Evolutionary conservation across 345 rosid species (phyloP).

Genomic region (Durio zibethinus): DNA sequence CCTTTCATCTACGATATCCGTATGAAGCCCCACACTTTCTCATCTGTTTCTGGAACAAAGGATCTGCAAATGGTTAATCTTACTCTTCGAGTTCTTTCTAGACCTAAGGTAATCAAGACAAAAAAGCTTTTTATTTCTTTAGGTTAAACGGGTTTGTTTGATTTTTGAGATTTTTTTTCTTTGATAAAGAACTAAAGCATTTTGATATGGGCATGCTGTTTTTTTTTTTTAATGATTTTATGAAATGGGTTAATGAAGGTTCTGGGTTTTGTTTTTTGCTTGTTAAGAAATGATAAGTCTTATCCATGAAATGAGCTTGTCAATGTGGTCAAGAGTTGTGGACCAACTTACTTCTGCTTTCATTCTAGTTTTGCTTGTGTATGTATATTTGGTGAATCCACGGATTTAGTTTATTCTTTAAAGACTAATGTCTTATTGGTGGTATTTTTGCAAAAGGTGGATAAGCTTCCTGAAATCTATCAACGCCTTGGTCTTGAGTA

Average conservation of each 20-base stretch:
- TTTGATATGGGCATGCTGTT: neutral
- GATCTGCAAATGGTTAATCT: constrained; percentile 99
- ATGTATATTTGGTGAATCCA: neutral
- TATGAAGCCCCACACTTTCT: constrained; percentile 90
- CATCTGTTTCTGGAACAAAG: constrained; percentile 91
- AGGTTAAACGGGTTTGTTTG: neutral
- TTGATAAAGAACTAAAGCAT: neutral
- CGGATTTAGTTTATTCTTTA: neutral
- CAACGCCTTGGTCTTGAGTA: constrained; percentile 89
- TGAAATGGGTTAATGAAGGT: neutral
- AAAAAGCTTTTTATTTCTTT: neutral
- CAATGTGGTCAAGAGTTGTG: neutral
- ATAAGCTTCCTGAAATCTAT: constrained; percentile 68
- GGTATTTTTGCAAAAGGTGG: constrained; percentile 35
- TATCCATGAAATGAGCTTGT: neutral
- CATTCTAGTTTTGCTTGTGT: neutral
- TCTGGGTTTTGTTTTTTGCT: neutral
- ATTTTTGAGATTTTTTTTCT: neutral
- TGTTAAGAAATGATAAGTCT: neutral
- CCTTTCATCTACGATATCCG: constrained; percentile 85
- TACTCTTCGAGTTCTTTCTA: constrained; percentile 95
- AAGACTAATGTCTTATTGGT: neutral
- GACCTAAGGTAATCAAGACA: constrained; percentile 55
- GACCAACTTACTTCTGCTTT: neutral
- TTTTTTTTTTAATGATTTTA: neutral